Evolutionary conservation across 371 early-diverging fungal genomes (phyloP).

Genomic region (Funneliformis caledonium): DNA sequence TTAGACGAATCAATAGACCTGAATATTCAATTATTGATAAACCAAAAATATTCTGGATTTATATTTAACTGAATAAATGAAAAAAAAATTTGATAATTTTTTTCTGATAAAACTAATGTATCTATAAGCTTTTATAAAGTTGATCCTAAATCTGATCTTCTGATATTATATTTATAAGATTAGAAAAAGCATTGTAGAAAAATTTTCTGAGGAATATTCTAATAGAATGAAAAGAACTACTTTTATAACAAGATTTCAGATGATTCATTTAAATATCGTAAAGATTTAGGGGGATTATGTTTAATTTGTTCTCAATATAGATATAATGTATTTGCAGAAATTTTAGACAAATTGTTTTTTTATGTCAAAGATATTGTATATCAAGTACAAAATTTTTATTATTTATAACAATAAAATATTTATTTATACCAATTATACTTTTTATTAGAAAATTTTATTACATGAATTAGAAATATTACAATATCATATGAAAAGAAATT

Average conservation of each 20-base stretch:
- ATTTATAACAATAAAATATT: too few species aligned
- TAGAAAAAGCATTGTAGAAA: neutral
- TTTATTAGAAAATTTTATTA: too few species aligned
- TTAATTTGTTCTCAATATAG: too few species aligned
- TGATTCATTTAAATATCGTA: too few species aligned
- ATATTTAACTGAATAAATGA: neutral
- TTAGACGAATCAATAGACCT: neutral
- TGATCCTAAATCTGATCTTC: neutral
- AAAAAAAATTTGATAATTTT: constrained; percentile 4
- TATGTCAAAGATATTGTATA: too few species aligned
- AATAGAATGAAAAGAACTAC: neutral
- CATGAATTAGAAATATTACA: too few species aligned
- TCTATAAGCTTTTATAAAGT: neutral
- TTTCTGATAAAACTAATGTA: neutral
- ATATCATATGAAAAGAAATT: too few species aligned
- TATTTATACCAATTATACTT: too few species aligned
- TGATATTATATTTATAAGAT: neutral
- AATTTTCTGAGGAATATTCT: neutral
- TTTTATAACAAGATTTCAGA: neutral
- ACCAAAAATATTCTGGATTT: neutral
- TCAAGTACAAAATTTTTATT: too few species aligned
- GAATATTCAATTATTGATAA: neutral
- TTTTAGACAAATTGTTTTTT: too few species aligned
- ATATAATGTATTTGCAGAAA: too few species aligned
- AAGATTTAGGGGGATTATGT: too few species aligned